Evolutionary conservation across 495 filamentous ascomycete species (phyloP), one percentile per base, ranked within the genome.

Genomic region (Patellaria atrata): DNA sequence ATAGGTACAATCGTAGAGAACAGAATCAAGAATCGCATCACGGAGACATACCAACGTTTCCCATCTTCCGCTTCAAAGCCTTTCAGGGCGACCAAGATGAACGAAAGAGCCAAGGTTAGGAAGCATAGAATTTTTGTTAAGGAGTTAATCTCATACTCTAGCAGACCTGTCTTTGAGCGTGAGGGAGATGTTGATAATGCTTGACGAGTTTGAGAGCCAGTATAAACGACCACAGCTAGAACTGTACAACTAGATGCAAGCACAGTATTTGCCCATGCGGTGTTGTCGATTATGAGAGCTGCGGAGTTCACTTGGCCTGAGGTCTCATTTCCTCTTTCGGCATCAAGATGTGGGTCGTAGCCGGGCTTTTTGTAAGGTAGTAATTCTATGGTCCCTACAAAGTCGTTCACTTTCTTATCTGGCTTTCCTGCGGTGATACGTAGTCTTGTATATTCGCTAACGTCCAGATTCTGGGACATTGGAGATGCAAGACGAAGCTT

Each of bases 1-100:
- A 99, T 94, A 5, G 91, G 91, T 28, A 99, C 89, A 52, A 99
- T 96, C 1, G 86, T 94, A 5, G 86, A 94, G 63, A 94, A 99
- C n/a, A 99, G 66, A 38, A 99, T 89, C 32, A 99, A 59, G 55
- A 94, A 99, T 24, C 84, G 75, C 68, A 89, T 83, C 44, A 96
- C 91, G 30, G 89, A 79, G 31, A 96, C 68, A 53, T 94, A 96
- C 91, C 91, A 99, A 33, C 21, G 28, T 11, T 64, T 65, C 4
- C 61, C 62, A 26, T 65, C 59, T 4, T 72, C 71, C 27, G 70
- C 73, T 37, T 79, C 63, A 41, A 93, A 82, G 0, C 81, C 74
- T 58, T 93, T 74, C 21, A 94, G 52, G 2, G 79, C 82, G 5
- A 99, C 91, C n/a, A 99, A 67, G 26, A 87, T 64, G 41, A 94